A percentile compares a stretch with the other conserved stretches of the same genome.
phyloP scores from a whole-genome alignment of 306 rosid genomes.

The Pterocarpus macrocarpus region DNA sequence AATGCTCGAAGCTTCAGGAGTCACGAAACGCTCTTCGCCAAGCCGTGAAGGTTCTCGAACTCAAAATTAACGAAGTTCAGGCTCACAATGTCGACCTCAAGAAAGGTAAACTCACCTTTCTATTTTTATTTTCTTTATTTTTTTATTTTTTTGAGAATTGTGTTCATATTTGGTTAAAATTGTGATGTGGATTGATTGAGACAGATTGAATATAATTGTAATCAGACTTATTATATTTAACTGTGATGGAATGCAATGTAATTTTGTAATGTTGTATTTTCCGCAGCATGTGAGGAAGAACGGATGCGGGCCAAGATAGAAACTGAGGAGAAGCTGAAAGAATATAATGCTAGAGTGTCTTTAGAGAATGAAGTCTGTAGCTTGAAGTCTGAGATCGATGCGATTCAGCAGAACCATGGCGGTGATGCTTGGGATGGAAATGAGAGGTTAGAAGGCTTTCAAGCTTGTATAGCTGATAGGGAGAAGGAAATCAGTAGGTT shows the following conservation, averaged over 20 bases:
- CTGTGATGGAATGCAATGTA: not conserved
- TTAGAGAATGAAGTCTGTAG: slow-evolving; percentile 58
- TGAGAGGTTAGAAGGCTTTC: slow-evolving; percentile 52
- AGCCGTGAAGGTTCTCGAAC: slow-evolving; percentile 64
- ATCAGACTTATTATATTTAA: not conserved
- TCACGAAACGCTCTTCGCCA: slow-evolving; percentile 65
- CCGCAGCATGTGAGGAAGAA: slow-evolving; percentile 64
- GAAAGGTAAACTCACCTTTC: slow-evolving; percentile 52
- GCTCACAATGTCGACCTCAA: slow-evolving; percentile 48
- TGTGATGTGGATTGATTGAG: not conserved
- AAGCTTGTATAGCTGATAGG: slow-evolving; percentile 56
- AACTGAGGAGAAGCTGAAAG: slow-evolving; percentile 59
- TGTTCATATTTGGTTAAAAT: not conserved
- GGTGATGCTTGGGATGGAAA: slow-evolving; percentile 41
- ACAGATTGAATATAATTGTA: not conserved
- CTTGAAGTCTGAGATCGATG: slow-evolving; percentile 61
- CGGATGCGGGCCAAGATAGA: slow-evolving; percentile 48
- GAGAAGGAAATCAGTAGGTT: slow-evolving; percentile 63
- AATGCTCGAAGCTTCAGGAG: slow-evolving; percentile 54
- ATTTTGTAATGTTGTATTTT: slow-evolving; percentile 17
- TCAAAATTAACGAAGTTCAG: slow-evolving; percentile 49
- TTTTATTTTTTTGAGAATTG: not conserved
- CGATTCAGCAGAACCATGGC: slow-evolving; percentile 47
- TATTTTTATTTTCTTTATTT: not conserved
- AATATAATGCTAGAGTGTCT: slow-evolving; percentile 58